Percentiles rank a stretch among this genome's conserved stretches.
Evolutionary conservation across 768 basidiomycete genomes (phyloP).

Genomic region (Agaricus sinodeliciosus): DNA sequence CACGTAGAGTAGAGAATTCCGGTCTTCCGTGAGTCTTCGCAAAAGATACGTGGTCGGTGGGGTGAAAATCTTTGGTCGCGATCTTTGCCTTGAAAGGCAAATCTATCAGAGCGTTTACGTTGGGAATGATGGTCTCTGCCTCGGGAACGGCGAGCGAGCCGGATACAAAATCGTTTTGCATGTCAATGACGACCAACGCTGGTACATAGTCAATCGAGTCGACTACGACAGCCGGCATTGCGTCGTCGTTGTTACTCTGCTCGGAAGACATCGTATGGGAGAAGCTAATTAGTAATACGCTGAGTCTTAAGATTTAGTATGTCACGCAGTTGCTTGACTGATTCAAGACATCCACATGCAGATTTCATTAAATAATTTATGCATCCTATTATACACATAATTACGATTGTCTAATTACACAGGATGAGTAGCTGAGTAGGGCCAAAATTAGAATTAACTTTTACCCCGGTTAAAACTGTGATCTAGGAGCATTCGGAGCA

Average conservation of each 20-base stretch:
- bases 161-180: slow-evolving; percentile 79
- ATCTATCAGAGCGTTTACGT: slow-evolving; percentile 51
- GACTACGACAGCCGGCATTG: not conserved
- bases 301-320: too few species aligned
- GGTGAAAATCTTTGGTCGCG: slow-evolving; percentile 57
- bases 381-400: too few species aligned
- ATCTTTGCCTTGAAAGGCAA: slow-evolving; percentile 46
- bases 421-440: too few species aligned
- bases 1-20: slow-evolving; percentile 33
- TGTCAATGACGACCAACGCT: slow-evolving; percentile 68
- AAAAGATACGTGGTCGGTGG: slow-evolving; percentile 67
- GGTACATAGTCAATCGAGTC: slow-evolving; percentile 25
- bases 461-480: too few species aligned
- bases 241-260: not conserved
- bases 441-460: too few species aligned
- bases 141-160: slow-evolving; percentile 68
- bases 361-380: too few species aligned
- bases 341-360: too few species aligned
- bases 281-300: not conserved
- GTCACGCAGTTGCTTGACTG: too few species aligned
- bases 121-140: slow-evolving; percentile 50
- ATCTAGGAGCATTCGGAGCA: too few species aligned
- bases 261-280: not conserved
- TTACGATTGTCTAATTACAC: too few species aligned
- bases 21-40: slow-evolving; percentile 33